Conservation (phyloP, 345 rosid genomes). For the Abelmoschus esculentus region DNA sequence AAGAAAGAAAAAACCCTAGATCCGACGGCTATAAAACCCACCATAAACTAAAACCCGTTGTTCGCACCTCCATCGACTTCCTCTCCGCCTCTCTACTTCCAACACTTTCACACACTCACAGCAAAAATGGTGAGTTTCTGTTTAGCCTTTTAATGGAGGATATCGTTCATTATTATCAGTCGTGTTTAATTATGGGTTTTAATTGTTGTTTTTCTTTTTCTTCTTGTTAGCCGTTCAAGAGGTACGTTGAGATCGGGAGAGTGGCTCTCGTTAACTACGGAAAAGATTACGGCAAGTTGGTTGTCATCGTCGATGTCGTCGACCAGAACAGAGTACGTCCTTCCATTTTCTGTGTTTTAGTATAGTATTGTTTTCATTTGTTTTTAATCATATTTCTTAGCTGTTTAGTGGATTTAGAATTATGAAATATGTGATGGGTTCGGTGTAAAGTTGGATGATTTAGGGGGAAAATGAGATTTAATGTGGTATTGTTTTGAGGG, state of each 20-base stretch:
- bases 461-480: neutral
- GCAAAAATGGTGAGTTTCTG: constrained; percentile 29
- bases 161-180: neutral
- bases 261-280: constrained; percentile 94
- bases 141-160: neutral
- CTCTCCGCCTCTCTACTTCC: neutral
- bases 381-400: neutral
- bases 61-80: neutral
- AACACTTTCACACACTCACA: neutral
- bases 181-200: neutral
- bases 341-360: neutral
- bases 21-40: constrained; percentile 11
- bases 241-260: constrained; percentile 87
- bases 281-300: constrained; percentile 77
- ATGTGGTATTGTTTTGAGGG: neutral
- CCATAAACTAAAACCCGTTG: constrained; percentile 21
- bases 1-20: constrained; percentile 11
- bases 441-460: neutral
- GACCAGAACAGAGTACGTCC: constrained; percentile 72
- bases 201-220: neutral
- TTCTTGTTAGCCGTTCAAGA: constrained; percentile 60
- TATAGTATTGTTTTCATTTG: neutral
- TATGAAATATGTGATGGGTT: neutral
- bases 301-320: constrained; percentile 80
- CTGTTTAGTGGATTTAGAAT: neutral